phyloP scores from a whole-genome alignment of 2,329 filamentous ascomycete species.

The Lachnellula arida region DNA sequence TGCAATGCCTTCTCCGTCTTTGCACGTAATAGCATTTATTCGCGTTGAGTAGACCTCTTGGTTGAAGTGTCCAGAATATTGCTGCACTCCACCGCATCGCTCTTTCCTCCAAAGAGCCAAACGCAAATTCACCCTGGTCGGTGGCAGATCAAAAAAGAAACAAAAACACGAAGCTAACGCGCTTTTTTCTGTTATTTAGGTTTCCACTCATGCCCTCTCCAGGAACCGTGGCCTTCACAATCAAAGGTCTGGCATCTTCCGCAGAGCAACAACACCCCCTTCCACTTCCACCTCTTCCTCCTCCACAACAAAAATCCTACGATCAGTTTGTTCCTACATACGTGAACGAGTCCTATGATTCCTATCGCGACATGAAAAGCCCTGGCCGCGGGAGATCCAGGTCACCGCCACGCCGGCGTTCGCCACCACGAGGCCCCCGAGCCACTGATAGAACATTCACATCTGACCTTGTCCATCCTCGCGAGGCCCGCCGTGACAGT shows the following conservation, averaged over 20 bases:
- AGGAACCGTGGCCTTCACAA: too few relatives aligned
- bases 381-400: not conserved
- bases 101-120: not conserved
- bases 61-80: not conserved
- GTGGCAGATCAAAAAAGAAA: not conserved
- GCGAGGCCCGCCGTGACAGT: not conserved
- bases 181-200: too few relatives aligned
- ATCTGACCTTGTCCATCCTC: not conserved
- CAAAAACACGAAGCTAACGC: too few relatives aligned
- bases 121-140: not conserved
- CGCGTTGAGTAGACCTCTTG: not conserved
- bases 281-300: not conserved
- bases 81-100: not conserved
- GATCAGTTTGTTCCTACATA: not conserved
- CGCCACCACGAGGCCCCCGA: not conserved
- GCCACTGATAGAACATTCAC: not conserved
- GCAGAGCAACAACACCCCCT: not conserved
- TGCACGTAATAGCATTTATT: not conserved
- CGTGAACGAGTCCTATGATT: not conserved
- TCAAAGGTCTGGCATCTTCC: not conserved
- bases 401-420: not conserved
- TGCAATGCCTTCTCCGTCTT: not conserved
- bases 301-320: not conserved
- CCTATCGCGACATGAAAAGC: not conserved
- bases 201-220: too few relatives aligned